Percentiles rank a stretch among this genome's conserved stretches.
Evolutionary conservation across 1,284 basidiomycete species (phyloP).

Genomic region (Moesziomyces sp.): DNA sequence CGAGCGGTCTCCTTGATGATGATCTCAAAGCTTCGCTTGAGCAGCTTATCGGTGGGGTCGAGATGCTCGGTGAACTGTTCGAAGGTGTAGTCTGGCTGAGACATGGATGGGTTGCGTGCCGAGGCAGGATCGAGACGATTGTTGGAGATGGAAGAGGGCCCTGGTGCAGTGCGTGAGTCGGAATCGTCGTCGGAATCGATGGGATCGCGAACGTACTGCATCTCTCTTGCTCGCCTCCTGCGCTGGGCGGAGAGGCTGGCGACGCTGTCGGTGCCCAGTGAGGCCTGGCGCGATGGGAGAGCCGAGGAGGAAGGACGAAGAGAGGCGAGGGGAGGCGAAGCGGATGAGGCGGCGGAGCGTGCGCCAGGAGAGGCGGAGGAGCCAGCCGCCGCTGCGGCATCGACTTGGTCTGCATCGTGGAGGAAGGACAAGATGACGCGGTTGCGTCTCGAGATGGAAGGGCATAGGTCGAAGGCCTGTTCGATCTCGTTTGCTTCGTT

Average conservation of each 20-base stretch:
- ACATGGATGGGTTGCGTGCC: slow-evolving; percentile 17
- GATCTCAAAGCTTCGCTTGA: slow-evolving; percentile 46
- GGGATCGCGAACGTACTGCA: slow-evolving; percentile 39
- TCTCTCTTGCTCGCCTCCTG: slow-evolving; percentile 26
- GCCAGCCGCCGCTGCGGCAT: too few species aligned
- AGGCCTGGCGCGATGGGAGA: slow-evolving; percentile 20
- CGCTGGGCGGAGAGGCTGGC: slow-evolving; percentile 37
- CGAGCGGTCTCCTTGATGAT: slow-evolving; percentile 51
- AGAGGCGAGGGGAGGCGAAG: slow-evolving; percentile 5
- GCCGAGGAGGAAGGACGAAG: slow-evolving; percentile 4
- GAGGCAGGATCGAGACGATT: slow-evolving; percentile 26
- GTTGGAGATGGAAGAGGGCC: slow-evolving; percentile 4
- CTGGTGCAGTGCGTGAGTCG: slow-evolving; percentile 16
- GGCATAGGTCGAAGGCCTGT: slow-evolving; percentile 39
- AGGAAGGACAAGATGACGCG: slow-evolving; percentile 45
- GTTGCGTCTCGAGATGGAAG: slow-evolving; percentile 42
- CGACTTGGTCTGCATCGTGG: slow-evolving; percentile 33
- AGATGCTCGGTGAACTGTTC: slow-evolving; percentile 51
- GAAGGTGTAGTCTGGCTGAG: slow-evolving; percentile 45
- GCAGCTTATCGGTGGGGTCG: slow-evolving; percentile 42
- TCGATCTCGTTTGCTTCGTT: slow-evolving; percentile 47
- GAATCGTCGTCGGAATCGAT: slow-evolving; percentile 39
- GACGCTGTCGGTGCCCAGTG: slow-evolving; percentile 36
- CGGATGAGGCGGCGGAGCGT: slow-evolving; percentile 5
- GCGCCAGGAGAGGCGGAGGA: background rate